Conservation (phyloP, 2,329 filamentous ascomycete genomes). For the Teratosphaeria destructans region DNA sequence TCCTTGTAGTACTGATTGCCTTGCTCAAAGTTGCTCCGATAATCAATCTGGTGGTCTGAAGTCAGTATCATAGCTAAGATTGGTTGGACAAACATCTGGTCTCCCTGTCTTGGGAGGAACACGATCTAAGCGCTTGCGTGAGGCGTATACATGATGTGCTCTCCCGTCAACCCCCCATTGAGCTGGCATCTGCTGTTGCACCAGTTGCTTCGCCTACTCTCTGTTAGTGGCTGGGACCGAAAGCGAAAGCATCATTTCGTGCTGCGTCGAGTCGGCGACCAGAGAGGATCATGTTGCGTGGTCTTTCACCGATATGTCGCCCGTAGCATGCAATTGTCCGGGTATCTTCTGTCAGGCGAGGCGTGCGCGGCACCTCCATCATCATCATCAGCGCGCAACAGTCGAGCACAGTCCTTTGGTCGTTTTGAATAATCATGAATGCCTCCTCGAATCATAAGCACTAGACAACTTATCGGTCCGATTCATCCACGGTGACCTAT, state of each 20-base stretch:
- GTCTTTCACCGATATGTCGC: too few species aligned
- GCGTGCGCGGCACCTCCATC: too few species aligned
- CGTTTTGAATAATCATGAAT: too few species aligned
- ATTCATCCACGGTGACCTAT: neutral
- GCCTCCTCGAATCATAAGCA: too few species aligned
- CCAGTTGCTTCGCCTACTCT: too few species aligned
- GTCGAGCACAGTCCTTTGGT: neutral
- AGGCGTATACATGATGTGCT: neutral
- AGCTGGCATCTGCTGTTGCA: neutral
- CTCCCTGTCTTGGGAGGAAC: neutral
- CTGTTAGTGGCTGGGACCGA: neutral
- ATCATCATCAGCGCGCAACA: too few species aligned
- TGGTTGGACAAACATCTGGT: constrained; percentile 9
- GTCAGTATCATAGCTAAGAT: constrained; percentile 13
- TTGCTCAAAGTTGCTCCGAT: constrained; percentile 14
- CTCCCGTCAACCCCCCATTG: neutral
- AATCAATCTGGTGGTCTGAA: constrained; percentile 14
- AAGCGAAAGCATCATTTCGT: neutral
- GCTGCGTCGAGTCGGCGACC: neutral
- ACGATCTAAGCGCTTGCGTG: neutral
- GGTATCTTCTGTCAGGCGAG: too few species aligned
- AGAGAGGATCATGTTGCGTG: neutral
- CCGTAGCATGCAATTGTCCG: too few species aligned
- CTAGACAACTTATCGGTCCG: neutral
- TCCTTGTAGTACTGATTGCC: constrained; percentile 17